Conservation (phyloP, 1,139 yeast species). For the Nakaseomyces sp. region DNA sequence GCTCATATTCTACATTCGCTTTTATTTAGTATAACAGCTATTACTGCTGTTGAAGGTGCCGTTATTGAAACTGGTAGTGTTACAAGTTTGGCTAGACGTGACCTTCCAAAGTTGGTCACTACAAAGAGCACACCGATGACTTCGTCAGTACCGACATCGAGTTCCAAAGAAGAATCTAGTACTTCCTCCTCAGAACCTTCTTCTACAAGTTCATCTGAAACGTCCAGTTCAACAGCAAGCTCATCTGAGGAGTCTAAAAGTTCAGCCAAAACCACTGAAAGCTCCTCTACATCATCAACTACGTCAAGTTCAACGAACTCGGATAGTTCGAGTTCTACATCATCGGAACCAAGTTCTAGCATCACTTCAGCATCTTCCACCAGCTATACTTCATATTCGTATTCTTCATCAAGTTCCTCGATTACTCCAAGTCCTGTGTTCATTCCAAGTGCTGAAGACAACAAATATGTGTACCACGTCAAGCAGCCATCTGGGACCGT, state of each 20-base stretch:
- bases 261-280: no score
- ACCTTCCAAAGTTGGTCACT: constrained; percentile 2
- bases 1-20: neutral
- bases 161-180: neutral
- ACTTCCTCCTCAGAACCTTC: neutral
- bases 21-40: neutral
- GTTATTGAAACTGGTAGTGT: neutral
- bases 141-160: neutral
- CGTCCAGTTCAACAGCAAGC: no score
- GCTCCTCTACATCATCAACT: neutral
- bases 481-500: constrained; percentile 58
- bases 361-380: neutral
- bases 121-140: neutral
- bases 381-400: neutral
- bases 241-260: no score
- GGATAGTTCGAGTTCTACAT: neutral
- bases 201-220: neutral
- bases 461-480: constrained; percentile 48
- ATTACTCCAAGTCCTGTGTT: constrained; percentile 6
- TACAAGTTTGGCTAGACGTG: neutral
- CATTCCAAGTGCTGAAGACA: constrained; percentile 30
- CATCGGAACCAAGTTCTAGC: neutral
- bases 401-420: constrained; percentile 2
- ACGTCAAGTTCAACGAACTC: neutral
- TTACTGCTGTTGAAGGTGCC: neutral